Conservation (phyloP, 1,284 basidiomycete species). For the Trametes sp. region DNA sequence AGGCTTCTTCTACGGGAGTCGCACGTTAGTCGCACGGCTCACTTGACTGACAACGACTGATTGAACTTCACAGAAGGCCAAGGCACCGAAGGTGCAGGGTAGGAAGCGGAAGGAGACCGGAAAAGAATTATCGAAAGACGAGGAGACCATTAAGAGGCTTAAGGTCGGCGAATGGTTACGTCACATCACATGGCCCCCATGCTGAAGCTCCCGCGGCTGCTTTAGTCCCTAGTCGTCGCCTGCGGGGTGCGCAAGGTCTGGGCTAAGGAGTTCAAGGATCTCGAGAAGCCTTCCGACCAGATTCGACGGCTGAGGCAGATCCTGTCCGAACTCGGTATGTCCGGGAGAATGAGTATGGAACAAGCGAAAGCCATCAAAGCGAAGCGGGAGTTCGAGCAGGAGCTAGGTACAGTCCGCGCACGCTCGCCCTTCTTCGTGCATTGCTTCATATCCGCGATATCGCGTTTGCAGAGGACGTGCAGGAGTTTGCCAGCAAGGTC, state of each 20-base stretch:
- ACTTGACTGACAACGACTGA: neutral
- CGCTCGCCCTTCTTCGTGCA: neutral
- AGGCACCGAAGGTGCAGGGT: constrained; percentile 14
- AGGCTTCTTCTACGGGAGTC: constrained; percentile 3
- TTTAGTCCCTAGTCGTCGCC: constrained; percentile 71
- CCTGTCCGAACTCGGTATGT: constrained; percentile 80
- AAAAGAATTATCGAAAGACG: constrained; percentile 43
- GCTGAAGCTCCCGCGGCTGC: neutral
- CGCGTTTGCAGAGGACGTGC: constrained; percentile 65
- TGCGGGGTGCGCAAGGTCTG: constrained; percentile 87
- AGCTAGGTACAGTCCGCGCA: constrained; percentile 66
- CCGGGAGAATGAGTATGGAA: constrained; percentile 76
- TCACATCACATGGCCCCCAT: neutral
- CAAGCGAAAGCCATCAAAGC: constrained; percentile 79
- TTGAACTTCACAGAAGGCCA: constrained; percentile 24
- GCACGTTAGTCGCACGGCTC: neutral
- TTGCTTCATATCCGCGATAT: neutral
- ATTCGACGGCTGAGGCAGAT: constrained; percentile 71
- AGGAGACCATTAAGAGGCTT: constrained; percentile 46
- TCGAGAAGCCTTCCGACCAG: constrained; percentile 67
- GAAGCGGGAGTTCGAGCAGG: constrained; percentile 77
- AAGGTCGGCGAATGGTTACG: constrained; percentile 37
- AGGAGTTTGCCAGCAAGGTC: constrained; percentile 56
- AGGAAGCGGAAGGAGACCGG: constrained; percentile 38
- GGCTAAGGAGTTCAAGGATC: constrained; percentile 77